Conservation (phyloP, 768 basidiomycete genomes). For the Termitomyces sp. region DNA sequence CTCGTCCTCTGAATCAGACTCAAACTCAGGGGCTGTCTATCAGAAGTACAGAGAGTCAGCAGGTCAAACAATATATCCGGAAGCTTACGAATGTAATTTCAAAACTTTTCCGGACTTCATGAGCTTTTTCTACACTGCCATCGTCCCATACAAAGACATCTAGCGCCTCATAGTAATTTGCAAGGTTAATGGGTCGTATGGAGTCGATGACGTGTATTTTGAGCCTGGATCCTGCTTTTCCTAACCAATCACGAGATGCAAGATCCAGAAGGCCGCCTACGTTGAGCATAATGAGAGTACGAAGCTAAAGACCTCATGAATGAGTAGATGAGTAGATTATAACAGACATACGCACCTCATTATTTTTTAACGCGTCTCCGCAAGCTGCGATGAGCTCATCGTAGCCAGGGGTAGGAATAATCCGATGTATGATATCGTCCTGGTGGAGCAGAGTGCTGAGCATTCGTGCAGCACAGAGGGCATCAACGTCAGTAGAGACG, state of each 20-base stretch:
- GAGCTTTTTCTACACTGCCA: constrained; percentile 67
- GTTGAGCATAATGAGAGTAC: constrained; percentile 87
- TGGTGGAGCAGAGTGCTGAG: constrained; percentile 85
- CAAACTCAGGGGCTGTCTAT: constrained; percentile 69
- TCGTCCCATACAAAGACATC: constrained; percentile 88
- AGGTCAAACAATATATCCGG: not conserved
- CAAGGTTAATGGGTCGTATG: constrained; percentile 82
- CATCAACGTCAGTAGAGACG: constrained; percentile 89
- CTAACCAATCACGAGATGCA: constrained; percentile 69
- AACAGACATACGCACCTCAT: constrained; percentile 47
- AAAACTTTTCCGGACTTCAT: constrained; percentile 75
- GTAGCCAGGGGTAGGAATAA: constrained; percentile 86
- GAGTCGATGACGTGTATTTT: constrained; percentile 94
- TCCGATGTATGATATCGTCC: constrained; percentile 89
- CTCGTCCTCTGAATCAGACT: constrained; percentile 38
- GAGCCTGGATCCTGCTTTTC: constrained; percentile 56
- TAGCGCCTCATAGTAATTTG: constrained; percentile 75
- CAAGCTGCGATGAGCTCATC: constrained; percentile 64
- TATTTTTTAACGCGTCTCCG: constrained; percentile 58
- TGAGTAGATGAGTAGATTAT: not conserved
- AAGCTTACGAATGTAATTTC: constrained; percentile 70
- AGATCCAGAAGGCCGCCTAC: constrained; percentile 90
- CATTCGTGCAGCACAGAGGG: constrained; percentile 87
- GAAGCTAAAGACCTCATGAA: constrained; percentile 44
- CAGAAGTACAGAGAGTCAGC: constrained; percentile 2